Percentiles rank a stretch among this genome's conserved stretches.
These are phyloP conservation scores for Castanea mollissima DNA, from an alignment of 306 rosid species.

Conservation along the genomic window DNA sequence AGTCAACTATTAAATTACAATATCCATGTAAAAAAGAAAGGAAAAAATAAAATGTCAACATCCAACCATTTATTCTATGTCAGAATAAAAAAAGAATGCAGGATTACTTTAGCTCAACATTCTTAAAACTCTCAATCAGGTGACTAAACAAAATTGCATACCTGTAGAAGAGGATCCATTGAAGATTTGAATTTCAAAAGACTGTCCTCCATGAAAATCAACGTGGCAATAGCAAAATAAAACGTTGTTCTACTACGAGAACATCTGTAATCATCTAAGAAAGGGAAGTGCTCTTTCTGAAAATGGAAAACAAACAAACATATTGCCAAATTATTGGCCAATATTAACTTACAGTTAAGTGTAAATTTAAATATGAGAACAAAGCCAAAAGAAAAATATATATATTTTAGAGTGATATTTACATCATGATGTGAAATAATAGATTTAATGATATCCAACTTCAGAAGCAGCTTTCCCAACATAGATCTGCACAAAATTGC, in stretches of 20 bases:
- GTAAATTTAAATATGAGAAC: neutral
- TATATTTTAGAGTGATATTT: constrained; percentile 13
- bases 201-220: constrained; percentile 92
- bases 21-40: no score
- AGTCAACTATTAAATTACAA: no score
- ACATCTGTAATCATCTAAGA: constrained; percentile 81
- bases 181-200: constrained; percentile 89
- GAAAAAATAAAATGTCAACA: no score
- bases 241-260: constrained; percentile 92
- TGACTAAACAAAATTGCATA: constrained; percentile 9
- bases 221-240: constrained; percentile 85
- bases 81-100: no score
- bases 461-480: constrained; percentile 95
- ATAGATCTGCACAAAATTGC: constrained; percentile 56
- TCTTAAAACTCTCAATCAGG: neutral
- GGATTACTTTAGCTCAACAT: neutral
- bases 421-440: constrained; percentile 94
- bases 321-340: no score
- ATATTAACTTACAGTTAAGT: no score
- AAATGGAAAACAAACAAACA: constrained; percentile 3
- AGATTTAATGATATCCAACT: constrained; percentile 88
- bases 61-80: no score
- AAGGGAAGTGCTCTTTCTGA: constrained; percentile 94
- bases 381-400: neutral
- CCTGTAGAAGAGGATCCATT: constrained; percentile 96